These are phyloP conservation scores for Fusarium veterinarium DNA, from an alignment of 2,329 filamentous ascomycete species.

Conservation along the genomic window DNA sequence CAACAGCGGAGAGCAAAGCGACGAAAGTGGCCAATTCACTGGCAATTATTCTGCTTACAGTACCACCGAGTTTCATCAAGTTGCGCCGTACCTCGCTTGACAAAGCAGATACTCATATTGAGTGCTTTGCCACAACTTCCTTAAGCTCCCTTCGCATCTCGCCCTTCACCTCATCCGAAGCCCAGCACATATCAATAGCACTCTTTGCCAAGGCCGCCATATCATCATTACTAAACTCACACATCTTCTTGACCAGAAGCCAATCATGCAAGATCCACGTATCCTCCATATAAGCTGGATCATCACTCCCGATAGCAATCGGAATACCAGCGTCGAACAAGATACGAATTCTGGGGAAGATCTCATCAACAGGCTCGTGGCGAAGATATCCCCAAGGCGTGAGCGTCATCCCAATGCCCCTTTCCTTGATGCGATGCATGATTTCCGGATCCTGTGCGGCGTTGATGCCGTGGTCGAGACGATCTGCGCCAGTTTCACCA, in stretches of 20 bases:
- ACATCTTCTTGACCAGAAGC: conserved; percentile 49
- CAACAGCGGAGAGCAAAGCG: accelerated
- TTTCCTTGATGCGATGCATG: conserved; percentile 65
- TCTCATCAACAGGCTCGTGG: conserved; percentile 50
- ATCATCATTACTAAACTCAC: conserved; percentile 42
- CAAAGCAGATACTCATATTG: neutral
- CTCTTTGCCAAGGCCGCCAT: conserved; percentile 56
- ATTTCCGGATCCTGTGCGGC: conserved; percentile 68
- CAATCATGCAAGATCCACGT: conserved; percentile 49
- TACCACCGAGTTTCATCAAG: accelerated
- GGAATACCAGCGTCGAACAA: conserved; percentile 71
- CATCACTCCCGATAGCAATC: conserved; percentile 78
- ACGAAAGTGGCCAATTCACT: accelerated
- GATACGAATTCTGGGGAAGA: conserved; percentile 60
- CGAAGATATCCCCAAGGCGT: conserved; percentile 63
- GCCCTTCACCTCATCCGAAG: conserved; percentile 20
- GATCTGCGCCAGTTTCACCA: conserved; percentile 66
- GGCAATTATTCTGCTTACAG: no score
- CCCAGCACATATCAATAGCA: conserved; percentile 61
- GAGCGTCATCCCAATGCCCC: conserved; percentile 71
- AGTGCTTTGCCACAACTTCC: neutral
- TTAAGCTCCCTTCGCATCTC: neutral
- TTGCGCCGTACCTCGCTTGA: accelerated
- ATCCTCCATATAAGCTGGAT: conserved; percentile 80
- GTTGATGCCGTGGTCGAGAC: conserved; percentile 80